These are phyloP conservation scores for Tolypocladium inflatum DNA, from an alignment of 2,329 filamentous ascomycete genomes.

Conservation along the genomic window DNA sequence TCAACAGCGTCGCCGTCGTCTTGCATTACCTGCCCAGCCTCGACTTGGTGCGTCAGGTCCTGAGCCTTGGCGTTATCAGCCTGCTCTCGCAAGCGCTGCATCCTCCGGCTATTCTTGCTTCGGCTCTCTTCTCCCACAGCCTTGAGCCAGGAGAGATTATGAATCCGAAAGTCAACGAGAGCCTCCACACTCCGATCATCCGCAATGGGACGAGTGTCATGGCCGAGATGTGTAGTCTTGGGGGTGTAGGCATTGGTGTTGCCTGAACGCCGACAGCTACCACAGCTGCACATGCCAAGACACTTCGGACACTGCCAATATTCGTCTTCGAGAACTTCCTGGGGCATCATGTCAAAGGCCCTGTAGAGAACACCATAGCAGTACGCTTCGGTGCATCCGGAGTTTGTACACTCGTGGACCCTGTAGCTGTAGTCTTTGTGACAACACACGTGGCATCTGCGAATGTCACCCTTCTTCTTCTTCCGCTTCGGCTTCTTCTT, in stretches of 20 bases:
- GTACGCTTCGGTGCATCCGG: constrained; percentile 64
- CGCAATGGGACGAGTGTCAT: constrained; percentile 83
- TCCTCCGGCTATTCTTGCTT: constrained; percentile 46
- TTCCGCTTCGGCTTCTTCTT: constrained; percentile 50
- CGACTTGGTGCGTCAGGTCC: constrained; percentile 24
- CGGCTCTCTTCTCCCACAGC: constrained; percentile 47
- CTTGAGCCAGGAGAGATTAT: constrained; percentile 78
- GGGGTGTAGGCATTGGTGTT: constrained; percentile 75
- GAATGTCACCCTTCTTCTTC: constrained; percentile 43
- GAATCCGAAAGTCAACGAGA: constrained; percentile 81
- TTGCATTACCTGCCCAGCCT: constrained; percentile 13
- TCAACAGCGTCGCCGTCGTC: constrained; percentile 4
- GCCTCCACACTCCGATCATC: constrained; percentile 86
- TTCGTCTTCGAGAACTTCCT: constrained; percentile 68
- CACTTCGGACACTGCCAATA: constrained; percentile 89
- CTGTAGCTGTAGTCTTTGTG: constrained; percentile 77
- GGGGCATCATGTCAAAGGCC: constrained; percentile 83
- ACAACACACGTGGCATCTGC: constrained; percentile 73
- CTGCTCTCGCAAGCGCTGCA: constrained; percentile 45
- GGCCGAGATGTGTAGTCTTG: constrained; percentile 77
- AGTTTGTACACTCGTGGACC: constrained; percentile 66
- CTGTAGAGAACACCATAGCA: constrained; percentile 92
- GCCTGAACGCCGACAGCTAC: constrained; percentile 56
- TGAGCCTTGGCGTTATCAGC: constrained; percentile 49
- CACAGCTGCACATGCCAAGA: constrained; percentile 77